A percentile compares a stretch with the other conserved stretches of the same genome.
phyloP scores from a whole-genome alignment of 805 yeast species.

The Candida xiaguanensis region DNA sequence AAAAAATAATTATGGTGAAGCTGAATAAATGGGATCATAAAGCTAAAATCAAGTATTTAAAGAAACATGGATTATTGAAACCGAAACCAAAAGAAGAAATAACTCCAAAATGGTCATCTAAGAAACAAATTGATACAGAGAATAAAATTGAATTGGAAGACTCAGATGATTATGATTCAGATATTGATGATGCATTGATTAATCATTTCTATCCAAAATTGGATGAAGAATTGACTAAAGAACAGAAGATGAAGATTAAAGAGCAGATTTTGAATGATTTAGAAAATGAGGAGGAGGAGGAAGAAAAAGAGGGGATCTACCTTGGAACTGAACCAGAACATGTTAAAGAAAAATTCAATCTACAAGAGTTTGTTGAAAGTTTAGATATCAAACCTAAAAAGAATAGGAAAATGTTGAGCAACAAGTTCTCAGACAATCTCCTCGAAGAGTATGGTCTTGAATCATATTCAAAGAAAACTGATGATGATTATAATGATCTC shows the following conservation, averaged over 20 bases:
- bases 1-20: constrained; percentile 26
- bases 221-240: constrained; percentile 31
- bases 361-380: constrained; percentile 20
- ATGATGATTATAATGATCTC: constrained; percentile 26
- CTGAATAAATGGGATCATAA: constrained; percentile 36
- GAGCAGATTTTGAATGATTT: constrained; percentile 29
- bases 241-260: constrained; percentile 34
- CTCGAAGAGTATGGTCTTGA: constrained; percentile 38
- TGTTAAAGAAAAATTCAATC: constrained; percentile 13
- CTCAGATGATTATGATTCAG: constrained; percentile 36
- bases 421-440: constrained; percentile 27
- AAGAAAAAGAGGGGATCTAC: constrained; percentile 33
- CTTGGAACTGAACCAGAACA: constrained; percentile 23
- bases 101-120: constrained; percentile 33
- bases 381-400: constrained; percentile 14
- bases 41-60: constrained; percentile 36
- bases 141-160: constrained; percentile 21
- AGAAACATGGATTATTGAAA: constrained; percentile 35
- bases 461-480: constrained; percentile 21
- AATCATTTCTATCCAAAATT: constrained; percentile 39
- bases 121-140: constrained; percentile 15
- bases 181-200: constrained; percentile 37
- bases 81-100: constrained; percentile 11
- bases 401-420: constrained; percentile 27
- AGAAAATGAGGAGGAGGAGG: constrained; percentile 12